Conservation (phyloP, 208 protist species). For the Acanthamoeba sp. region DNA sequence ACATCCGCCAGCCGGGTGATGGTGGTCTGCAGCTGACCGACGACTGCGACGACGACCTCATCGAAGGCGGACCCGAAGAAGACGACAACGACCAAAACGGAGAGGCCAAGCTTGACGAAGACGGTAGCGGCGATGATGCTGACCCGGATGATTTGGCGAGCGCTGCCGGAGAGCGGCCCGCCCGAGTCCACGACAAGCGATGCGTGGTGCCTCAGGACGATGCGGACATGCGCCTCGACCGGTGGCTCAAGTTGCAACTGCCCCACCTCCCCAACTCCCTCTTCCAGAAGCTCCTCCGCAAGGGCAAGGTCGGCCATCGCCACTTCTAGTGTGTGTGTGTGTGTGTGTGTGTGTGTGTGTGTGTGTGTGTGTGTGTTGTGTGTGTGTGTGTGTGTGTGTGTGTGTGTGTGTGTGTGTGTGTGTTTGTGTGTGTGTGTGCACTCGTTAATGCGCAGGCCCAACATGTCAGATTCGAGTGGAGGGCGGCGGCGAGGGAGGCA, state of each 20-base stretch:
- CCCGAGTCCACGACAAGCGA: not conserved
- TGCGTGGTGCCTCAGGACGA: not conserved
- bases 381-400: no score
- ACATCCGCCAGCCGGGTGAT: not conserved
- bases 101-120: not conserved
- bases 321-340: not conserved
- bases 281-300: constrained; percentile 42
- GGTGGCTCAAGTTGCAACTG: constrained; percentile 34
- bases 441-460: no score
- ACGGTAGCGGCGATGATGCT: not conserved
- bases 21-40: not conserved
- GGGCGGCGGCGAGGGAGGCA: not conserved
- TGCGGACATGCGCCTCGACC: constrained; percentile 55
- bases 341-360: not conserved
- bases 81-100: not conserved
- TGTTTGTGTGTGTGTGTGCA: no score
- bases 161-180: not conserved
- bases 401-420: no score
- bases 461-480: not conserved
- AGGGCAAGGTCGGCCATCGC: not conserved
- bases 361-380: no score
- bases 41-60: not conserved
- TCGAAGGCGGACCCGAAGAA: not conserved
- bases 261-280: constrained; percentile 43
- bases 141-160: not conserved